Percentiles rank a stretch among this genome's conserved stretches.
Evolutionary conservation across 768 basidiomycete species (phyloP).

Genomic region (Boletus pseudo-olivaceus): DNA sequence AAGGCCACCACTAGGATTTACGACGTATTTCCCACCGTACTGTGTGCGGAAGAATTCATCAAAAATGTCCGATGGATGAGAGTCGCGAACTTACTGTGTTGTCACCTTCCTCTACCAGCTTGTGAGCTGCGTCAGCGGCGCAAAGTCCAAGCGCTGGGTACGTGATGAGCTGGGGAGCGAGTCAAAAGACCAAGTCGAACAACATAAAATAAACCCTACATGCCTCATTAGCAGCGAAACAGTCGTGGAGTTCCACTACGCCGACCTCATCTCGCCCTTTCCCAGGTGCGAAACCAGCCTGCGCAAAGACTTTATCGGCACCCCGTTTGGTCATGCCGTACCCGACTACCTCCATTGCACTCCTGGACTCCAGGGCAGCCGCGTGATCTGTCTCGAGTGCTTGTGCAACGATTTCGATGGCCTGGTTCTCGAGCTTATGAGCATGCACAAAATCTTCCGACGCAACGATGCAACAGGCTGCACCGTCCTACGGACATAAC

Average conservation of each 20-base stretch:
- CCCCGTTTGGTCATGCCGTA: slow-evolving; percentile 70
- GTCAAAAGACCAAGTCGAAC: background rate
- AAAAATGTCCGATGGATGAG: background rate
- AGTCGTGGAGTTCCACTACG: slow-evolving; percentile 86
- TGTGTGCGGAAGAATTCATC: slow-evolving; percentile 20
- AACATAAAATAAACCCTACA: slow-evolving; percentile 1
- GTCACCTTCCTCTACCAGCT: slow-evolving; percentile 69
- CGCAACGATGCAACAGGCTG: slow-evolving; percentile 72
- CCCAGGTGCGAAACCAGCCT: slow-evolving; percentile 65
- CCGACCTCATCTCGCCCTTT: slow-evolving; percentile 69
- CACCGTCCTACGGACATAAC: slow-evolving; percentile 53
- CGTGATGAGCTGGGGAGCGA: slow-evolving; percentile 56
- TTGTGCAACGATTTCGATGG: slow-evolving; percentile 75
- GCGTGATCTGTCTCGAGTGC: slow-evolving; percentile 65
- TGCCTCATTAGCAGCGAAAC: slow-evolving; percentile 81
- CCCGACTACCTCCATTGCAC: slow-evolving; percentile 80
- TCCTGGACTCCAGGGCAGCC: slow-evolving; percentile 59
- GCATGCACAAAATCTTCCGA: slow-evolving; percentile 74
- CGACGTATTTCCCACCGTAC: slow-evolving; percentile 83
- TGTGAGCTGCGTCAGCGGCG: slow-evolving; percentile 60
- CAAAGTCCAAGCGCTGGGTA: slow-evolving; percentile 81
- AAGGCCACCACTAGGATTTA: slow-evolving; percentile 82
- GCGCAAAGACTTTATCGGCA: slow-evolving; percentile 64
- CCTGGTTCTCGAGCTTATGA: slow-evolving; percentile 77
- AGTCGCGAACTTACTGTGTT: slow-evolving; percentile 58